Base-by-base conservation (phyloP, 805 yeast species). In the Lipomyces orientalis region DNA sequence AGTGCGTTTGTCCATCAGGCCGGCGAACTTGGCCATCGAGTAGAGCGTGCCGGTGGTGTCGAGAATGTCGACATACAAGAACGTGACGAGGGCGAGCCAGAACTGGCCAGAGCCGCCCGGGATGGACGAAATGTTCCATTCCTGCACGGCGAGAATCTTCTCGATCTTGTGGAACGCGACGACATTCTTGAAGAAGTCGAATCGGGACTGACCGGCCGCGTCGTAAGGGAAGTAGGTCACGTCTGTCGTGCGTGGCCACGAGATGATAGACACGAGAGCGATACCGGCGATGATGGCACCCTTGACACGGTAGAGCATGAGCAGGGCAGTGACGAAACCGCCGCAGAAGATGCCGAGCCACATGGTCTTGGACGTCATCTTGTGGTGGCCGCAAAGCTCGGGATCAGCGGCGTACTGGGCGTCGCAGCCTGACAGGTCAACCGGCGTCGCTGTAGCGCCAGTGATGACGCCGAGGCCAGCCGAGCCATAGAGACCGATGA, bases 281-380 rank as follows among this genome's bases (percentile, higher is more conserved):
- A 71, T 71, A 46, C 73, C 73, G 29, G 64, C 61, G 58, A 71
- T 68, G 56, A 71, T 51, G 59, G 73, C 73, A 51, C 73, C 73
- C 60, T 70, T 70, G 62, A 71, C 67, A 6, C 65, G 59, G 64
- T 70, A 71, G 35, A 71, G 61, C 68, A 71, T 61, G 52, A 71
- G 61, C 22, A 71, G 33, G 16, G 69, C 73, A 22, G 73, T 67
- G 56, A 69, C 51, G 58, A 71, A 65, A 16, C 73, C 73, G 39
- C 73, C 73, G 57, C 64, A 62, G 60, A 71, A 71, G 46, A 71
- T 71, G 29, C 73, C 73, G 55, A 71, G 67, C 68, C 68, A 71
- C 73, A 71, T 70, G 33, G 70, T 66, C 34, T 54, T 54, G 31
- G 69, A 66, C 54, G 65, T 60, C 71, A 71, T 64, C 37, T 58